Evolutionary conservation across 1,284 basidiomycete genomes (phyloP).

Genomic region (Abortiporus biennis): DNA sequence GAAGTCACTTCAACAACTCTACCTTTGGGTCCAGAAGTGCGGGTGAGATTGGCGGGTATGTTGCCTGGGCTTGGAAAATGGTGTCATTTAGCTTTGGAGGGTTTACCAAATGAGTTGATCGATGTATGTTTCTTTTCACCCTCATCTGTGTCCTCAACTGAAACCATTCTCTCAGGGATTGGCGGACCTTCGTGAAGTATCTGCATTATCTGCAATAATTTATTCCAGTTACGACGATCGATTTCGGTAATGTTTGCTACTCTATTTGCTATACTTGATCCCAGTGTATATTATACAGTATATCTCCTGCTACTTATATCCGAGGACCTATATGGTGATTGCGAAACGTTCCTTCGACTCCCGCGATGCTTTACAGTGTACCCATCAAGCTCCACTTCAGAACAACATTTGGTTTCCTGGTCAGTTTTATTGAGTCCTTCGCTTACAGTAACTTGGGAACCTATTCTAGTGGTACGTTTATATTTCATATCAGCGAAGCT

Average conservation of each 20-base stretch:
- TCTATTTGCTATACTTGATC: too few species aligned
- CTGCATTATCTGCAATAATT: slow-evolving; percentile 29
- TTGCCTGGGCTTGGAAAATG: slow-evolving; percentile 75
- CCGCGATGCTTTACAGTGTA: too few species aligned
- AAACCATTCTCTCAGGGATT: slow-evolving; percentile 20
- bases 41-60: slow-evolving; percentile 55
- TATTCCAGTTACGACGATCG: slow-evolving; percentile 31
- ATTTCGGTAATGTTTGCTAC: slow-evolving; percentile 21
- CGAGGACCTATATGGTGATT: too few species aligned
- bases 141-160: slow-evolving; percentile 1
- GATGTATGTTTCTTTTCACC: slow-evolving; percentile 52
- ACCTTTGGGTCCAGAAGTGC: slow-evolving; percentile 15
- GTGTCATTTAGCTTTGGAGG: slow-evolving; percentile 66
- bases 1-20: slow-evolving; percentile 9
- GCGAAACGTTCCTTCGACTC: too few species aligned
- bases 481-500: too few species aligned
- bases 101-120: slow-evolving; percentile 76
- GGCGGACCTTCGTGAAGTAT: slow-evolving; percentile 24
- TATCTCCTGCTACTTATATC: too few species aligned
- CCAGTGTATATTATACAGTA: too few species aligned
- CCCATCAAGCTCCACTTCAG: too few species aligned
- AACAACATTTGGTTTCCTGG: too few species aligned
- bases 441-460: too few species aligned
- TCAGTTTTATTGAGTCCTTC: too few species aligned
- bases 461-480: too few species aligned